Base-by-base conservation (phyloP, 177 flowering plant species). In the Vitis hybrid region DNA sequence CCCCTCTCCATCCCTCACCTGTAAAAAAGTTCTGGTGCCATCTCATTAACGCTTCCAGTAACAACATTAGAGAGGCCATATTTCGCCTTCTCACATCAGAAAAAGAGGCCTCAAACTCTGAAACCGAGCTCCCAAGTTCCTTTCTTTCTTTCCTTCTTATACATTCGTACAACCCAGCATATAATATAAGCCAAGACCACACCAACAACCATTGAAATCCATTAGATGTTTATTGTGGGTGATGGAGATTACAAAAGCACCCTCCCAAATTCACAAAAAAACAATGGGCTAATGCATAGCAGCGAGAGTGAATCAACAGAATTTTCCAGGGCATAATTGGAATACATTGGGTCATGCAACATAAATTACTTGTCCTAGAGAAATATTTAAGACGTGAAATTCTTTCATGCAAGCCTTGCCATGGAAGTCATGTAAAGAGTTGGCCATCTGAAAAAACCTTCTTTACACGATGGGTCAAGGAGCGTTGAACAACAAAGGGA, bases 31-130 rank as follows among this genome's bases (percentile, higher is more conserved):
- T 55, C 10, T 65, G 34, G 10, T 29, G 20, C 31, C 68, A 2
- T 61, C 63, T 73, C 61, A 82, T 13, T 16, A 82, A 52, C 8
- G 76, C 85, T 73, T 66, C 80, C 76, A 82, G 16, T 54, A 82
- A 73, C 60, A 82, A 69, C 26, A 82, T 45, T 10, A 82, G 66
- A 9, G 85, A 79, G 68, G 85, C 85, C 85, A 79, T 82, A 8
- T 45, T 1, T 29, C 1, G 6, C 2, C 13, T 34, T 34, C 6
- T 34, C 39, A 5, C 39, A 34, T 34, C 39, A 34, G 18, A 59
- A 7, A 22, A 59, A 2, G n/a, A 16, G 10, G 59, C 20, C 59
- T 53, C n/a, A 13, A 11, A 13, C 56, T 4, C 16, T 13, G 56
- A 53, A n/a, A 53, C n/a, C 6, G n/a, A 53, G 14, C n/a, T 13